These are phyloP conservation scores for Termitomyces sp. DNA, from an alignment of 768 basidiomycete species.

Conservation along the genomic window DNA sequence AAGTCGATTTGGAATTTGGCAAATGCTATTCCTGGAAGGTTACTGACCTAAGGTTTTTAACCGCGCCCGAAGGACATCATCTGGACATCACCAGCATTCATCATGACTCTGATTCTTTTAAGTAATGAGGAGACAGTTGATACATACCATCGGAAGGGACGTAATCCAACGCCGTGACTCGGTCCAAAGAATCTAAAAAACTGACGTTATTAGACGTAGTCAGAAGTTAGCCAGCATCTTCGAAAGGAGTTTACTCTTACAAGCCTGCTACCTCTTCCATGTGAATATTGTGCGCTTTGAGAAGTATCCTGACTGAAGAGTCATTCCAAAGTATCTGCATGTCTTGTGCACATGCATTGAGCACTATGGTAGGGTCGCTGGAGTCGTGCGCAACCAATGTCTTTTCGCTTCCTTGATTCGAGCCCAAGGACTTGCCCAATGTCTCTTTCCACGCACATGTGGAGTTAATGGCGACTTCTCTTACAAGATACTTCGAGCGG, in stretches of 20 bases:
- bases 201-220: constrained; percentile 30
- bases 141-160: constrained; percentile 59
- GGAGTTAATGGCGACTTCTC: constrained; percentile 52
- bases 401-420: constrained; percentile 17
- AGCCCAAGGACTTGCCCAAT: constrained; percentile 29
- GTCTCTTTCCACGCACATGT: constrained; percentile 43
- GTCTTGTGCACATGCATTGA: constrained; percentile 56
- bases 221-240: not conserved
- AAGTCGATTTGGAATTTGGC: not conserved
- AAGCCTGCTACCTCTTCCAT: constrained; percentile 70
- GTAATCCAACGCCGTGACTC: constrained; percentile 58
- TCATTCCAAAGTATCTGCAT: constrained; percentile 65
- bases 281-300: constrained; percentile 48
- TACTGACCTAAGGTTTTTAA: constrained; percentile 47
- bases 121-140: not conserved
- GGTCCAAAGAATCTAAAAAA: constrained; percentile 61
- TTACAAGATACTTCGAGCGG: constrained; percentile 21
- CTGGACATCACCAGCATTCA: constrained; percentile 24
- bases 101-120: not conserved
- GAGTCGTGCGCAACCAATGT: constrained; percentile 39
- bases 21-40: not conserved
- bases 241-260: constrained; percentile 34
- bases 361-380: constrained; percentile 50
- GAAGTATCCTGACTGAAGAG: constrained; percentile 41
- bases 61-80: constrained; percentile 68